These are phyloP conservation scores for Thuja plicata DNA, from an alignment of 83 land plant genomes.

Conservation along the genomic window DNA sequence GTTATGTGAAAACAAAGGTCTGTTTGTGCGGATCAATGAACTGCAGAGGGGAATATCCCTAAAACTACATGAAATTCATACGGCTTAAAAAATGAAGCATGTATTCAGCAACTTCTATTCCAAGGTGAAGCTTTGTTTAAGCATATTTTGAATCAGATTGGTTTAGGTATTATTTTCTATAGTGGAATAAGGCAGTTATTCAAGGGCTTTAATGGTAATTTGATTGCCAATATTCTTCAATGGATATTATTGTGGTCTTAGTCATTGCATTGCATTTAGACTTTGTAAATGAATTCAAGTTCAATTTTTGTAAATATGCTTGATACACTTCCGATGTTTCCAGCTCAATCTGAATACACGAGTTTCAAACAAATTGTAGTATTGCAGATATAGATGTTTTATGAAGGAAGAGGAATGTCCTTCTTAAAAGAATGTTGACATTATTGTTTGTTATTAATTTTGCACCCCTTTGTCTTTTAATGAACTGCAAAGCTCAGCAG, in stretches of 20 bases:
- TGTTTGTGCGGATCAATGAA: constrained; percentile 43
- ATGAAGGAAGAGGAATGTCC: neutral
- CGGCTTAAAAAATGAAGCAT: neutral
- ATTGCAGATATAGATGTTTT: neutral
- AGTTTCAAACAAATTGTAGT: neutral
- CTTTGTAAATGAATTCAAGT: neutral
- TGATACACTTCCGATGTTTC: neutral
- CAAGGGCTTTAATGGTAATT: neutral
- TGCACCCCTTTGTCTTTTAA: neutral
- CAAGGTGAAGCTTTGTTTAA: neutral
- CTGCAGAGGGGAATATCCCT: constrained; percentile 48
- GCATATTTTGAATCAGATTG: neutral
- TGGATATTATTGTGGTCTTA: neutral
- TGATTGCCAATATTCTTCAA: neutral
- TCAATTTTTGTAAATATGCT: neutral
- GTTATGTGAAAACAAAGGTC: constrained; percentile 11
- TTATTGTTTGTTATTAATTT: neutral
- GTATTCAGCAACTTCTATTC: neutral
- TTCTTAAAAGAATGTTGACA: neutral
- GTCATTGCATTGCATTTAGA: neutral
- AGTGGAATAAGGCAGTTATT: neutral
- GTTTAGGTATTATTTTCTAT: neutral
- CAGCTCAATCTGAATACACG: neutral
- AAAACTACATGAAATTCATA: neutral
- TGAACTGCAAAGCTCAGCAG: neutral